Evolutionary conservation across 306 rosid species (phyloP).

Genomic region (Inga oerstediana): DNA sequence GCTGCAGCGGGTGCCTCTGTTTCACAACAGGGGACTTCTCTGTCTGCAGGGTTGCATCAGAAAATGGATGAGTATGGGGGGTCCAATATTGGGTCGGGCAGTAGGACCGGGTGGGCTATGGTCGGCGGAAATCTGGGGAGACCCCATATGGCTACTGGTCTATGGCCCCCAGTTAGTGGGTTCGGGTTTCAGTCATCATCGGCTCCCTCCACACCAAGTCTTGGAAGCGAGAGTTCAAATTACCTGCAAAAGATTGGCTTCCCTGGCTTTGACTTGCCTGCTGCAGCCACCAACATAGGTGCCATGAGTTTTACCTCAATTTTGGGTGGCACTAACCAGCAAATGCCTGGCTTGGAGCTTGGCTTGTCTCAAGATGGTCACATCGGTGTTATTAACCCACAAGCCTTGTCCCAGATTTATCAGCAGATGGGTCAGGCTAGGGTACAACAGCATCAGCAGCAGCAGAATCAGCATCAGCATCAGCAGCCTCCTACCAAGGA

Average conservation of each 20-base stretch:
- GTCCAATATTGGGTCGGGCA: conserved; percentile 57
- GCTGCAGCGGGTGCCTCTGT: conserved; percentile 66
- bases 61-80: conserved; percentile 69
- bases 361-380: conserved; percentile 94
- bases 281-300: conserved; percentile 62
- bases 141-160: conserved; percentile 77
- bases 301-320: conserved; percentile 94
- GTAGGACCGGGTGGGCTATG: conserved; percentile 88
- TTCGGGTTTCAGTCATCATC: conserved; percentile 77
- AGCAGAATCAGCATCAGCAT: conserved; percentile 46
- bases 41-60: conserved; percentile 73
- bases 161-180: conserved; percentile 80
- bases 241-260: conserved; percentile 85
- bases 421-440: conserved; percentile 93
- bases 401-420: conserved; percentile 85
- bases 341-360: conserved; percentile 87
- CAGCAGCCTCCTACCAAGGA: conserved; percentile 70
- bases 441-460: conserved; percentile 54
- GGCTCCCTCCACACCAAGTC: conserved; percentile 51
- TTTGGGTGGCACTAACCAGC: conserved; percentile 66
- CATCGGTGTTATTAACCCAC: conserved; percentile 87
- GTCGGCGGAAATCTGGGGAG: conserved; percentile 77
- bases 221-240: conserved; percentile 60
- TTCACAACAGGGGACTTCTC: conserved; percentile 65
- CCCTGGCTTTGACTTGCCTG: conserved; percentile 77